Conservation (phyloP, 2,329 filamentous ascomycete species). For the Myriosclerotinia scirpicola region DNA sequence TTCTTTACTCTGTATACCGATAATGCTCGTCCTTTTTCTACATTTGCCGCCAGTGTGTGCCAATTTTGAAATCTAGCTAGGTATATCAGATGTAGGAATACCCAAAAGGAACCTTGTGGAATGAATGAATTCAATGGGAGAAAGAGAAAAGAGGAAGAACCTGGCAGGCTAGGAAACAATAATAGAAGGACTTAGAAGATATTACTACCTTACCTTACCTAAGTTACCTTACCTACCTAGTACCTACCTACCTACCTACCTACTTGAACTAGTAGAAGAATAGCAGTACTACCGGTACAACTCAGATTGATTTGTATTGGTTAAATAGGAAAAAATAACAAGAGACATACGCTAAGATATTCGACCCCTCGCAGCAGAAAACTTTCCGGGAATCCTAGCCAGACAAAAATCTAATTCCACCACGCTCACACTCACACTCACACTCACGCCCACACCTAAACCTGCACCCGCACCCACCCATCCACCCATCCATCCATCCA, state of each 20-base stretch:
- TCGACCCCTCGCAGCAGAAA: slow-evolving; percentile 21
- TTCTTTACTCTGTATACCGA: neutral
- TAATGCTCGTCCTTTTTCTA: neutral
- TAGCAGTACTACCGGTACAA: neutral
- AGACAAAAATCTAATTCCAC: too few species aligned
- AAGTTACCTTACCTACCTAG: neutral
- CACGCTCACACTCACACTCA: too few species aligned
- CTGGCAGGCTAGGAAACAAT: too few species aligned
- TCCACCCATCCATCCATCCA: neutral
- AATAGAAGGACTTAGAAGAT: slow-evolving; percentile 2
- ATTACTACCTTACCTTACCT: neutral
- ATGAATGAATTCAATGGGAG: neutral
- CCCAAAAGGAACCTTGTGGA: slow-evolving; percentile 9
- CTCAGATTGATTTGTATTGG: neutral
- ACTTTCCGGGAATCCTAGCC: too few species aligned
- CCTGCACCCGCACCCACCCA: neutral
- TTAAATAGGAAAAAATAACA: neutral
- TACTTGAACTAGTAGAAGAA: slow-evolving; percentile 11
- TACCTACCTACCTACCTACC: too few species aligned
- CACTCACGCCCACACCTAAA: too few species aligned
- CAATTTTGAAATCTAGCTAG: neutral
- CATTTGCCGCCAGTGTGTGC: slow-evolving; percentile 14
- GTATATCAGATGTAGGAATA: neutral
- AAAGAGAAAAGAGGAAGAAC: slow-evolving; percentile 13
- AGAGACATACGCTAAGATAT: slow-evolving; percentile 13